phyloP scores from a whole-genome alignment of 805 yeast species.

The Jamesozyma rosinii region DNA sequence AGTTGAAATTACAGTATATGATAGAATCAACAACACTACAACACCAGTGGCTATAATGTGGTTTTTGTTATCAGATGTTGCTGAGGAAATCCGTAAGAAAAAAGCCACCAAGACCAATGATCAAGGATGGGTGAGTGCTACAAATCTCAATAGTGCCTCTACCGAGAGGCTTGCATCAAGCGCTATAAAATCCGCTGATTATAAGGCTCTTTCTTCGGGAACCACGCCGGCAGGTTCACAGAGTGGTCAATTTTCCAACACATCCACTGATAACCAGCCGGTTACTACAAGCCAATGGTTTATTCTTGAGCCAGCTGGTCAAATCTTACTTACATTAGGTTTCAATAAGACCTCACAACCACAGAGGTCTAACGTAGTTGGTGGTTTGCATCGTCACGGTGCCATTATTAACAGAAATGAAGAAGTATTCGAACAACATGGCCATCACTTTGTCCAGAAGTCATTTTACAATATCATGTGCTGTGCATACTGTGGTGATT shows the following conservation, averaged over 20 bases:
- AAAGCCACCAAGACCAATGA: slow-evolving; percentile 68
- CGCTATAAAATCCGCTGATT: not conserved
- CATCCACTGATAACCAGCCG: slow-evolving; percentile 4
- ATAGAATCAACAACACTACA: slow-evolving; percentile 52
- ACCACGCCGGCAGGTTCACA: not conserved
- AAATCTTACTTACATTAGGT: slow-evolving; percentile 64
- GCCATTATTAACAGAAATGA: slow-evolving; percentile 89
- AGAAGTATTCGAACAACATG: slow-evolving; percentile 87
- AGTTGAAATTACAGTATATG: slow-evolving; percentile 79
- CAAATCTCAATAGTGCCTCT: slow-evolving; percentile 27
- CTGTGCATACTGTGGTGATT: slow-evolving; percentile 95
- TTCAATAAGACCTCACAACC: slow-evolving; percentile 60
- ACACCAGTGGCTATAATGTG: slow-evolving; percentile 90
- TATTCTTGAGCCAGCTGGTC: slow-evolving; percentile 89
- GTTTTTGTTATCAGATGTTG: slow-evolving; percentile 82
- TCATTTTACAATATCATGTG: slow-evolving; percentile 94
- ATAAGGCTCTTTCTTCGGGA: not conserved
- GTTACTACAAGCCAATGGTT: slow-evolving; percentile 72
- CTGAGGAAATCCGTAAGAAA: slow-evolving; percentile 88
- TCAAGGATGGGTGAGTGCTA: slow-evolving; percentile 85
- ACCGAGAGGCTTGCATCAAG: not conserved
- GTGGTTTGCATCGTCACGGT: slow-evolving; percentile 88
- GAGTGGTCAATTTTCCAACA: not conserved
- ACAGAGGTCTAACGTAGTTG: slow-evolving; percentile 38
- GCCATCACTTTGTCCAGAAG: slow-evolving; percentile 92